Evolutionary conservation across 148 eudicot genomes (phyloP).

Genomic region (Camellia sinensis): DNA sequence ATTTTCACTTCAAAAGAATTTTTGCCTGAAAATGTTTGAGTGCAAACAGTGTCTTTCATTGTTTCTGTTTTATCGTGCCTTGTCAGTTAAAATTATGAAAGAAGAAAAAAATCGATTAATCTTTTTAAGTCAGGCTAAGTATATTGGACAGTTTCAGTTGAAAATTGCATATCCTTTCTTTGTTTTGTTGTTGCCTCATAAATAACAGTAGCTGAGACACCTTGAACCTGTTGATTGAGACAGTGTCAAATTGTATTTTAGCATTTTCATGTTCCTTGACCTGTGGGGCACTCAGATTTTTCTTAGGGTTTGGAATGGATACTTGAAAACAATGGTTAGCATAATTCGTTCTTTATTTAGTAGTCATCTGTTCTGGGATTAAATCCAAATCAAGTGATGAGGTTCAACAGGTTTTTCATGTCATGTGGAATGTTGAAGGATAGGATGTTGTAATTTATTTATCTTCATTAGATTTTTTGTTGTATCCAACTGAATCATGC

Average conservation of each 20-base stretch:
- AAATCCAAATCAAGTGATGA: not conserved
- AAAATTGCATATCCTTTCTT: not conserved
- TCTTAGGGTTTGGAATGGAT: not conserved
- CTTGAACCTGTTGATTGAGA: not conserved
- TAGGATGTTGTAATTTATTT: not conserved
- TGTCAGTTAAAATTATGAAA: not conserved
- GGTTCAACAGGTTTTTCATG: not conserved
- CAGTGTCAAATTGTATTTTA: not conserved
- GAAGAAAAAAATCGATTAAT: not conserved
- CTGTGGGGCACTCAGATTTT: not conserved
- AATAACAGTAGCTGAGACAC: not conserved
- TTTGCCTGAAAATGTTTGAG: too few relatives aligned
- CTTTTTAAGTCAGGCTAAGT: too few relatives aligned
- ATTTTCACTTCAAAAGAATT: too few relatives aligned
- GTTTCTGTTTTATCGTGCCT: not conserved
- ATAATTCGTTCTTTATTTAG: not conserved
- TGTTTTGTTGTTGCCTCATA: not conserved
- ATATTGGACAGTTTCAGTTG: not conserved
- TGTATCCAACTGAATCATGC: not conserved
- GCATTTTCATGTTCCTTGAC: not conserved
- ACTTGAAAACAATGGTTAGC: not conserved
- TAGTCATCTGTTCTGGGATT: not conserved
- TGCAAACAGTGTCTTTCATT: not conserved
- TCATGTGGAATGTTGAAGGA: not conserved
- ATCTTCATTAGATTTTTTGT: not conserved